Base-by-base conservation (phyloP, 768 basidiomycete species). In the Xerocomus brunneocitrinus region DNA sequence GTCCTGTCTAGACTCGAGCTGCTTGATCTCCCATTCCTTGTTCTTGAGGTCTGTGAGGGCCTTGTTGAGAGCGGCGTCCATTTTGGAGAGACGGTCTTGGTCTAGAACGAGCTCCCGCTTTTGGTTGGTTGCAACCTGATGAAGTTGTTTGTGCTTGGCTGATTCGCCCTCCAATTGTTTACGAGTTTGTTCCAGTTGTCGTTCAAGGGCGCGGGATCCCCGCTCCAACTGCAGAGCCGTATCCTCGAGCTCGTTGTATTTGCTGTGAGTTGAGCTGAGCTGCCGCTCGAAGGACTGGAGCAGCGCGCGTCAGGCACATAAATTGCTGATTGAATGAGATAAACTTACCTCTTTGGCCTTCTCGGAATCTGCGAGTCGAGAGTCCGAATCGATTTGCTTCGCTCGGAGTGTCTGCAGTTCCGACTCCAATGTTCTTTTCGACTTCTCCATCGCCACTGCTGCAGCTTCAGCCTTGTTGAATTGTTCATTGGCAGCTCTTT, bases 201-300 rank as follows among this genome's bases (percentile, higher is more conserved):
- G 80, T 45, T 83, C 79, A 57, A 86, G 83, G 14, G 83, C 75
- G 10, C 81, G 83, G 65, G 90, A 83, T 53, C 94, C 93, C 30
- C 90, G 79, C 68, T 98, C 89, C 47, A 90, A 78, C 59, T 89
- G 84, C 6, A 97, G 77, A 1, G 91, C 80, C 0, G 86, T 80
- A 64, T 98, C 95, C 69, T 99, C 95, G 52, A 93, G 87, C 53
- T 88, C 85, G 52, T 88, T 82, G 55, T 86, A 87, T 61, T 91
- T 91, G 34, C 79, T 76, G 62, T 90, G 87, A 6, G 87, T 80
- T 22, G 79, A 70, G 0, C 74, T 67, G n/a, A 95, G 71, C 66
- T 94, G 87, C 36, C 87, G 84, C 58, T 95, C 91, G 45, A 91
- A 72, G 40, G 73, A 77, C 91, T 97, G 61, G 5, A 52, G 34